Conservation (phyloP, 768 basidiomycete genomes). For the Suillus placidus region DNA sequence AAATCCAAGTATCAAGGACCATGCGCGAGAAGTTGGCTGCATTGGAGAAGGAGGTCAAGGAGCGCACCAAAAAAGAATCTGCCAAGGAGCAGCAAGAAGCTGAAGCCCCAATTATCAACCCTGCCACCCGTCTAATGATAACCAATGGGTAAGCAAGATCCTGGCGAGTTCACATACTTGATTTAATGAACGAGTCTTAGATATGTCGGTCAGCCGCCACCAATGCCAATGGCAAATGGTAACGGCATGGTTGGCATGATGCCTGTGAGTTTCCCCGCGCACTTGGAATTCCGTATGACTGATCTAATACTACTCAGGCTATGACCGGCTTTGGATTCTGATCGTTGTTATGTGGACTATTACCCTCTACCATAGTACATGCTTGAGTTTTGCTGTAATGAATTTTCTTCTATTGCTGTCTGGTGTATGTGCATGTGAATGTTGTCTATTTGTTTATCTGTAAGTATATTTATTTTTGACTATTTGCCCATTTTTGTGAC, state of each 20-base stretch:
- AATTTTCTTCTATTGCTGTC: slow-evolving; percentile 7
- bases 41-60: slow-evolving; percentile 89
- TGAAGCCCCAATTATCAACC: slow-evolving; percentile 86
- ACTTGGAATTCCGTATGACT: not conserved
- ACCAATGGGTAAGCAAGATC: slow-evolving; percentile 57
- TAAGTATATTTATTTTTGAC: not conserved
- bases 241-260: slow-evolving; percentile 53
- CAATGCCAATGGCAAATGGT: slow-evolving; percentile 58
- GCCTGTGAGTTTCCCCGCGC: slow-evolving; percentile 50
- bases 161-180: not conserved
- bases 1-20: slow-evolving; percentile 83
- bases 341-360: slow-evolving; percentile 24
- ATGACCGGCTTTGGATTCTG: slow-evolving; percentile 67
- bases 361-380: slow-evolving; percentile 29
- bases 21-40: slow-evolving; percentile 77
- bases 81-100: slow-evolving; percentile 91
- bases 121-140: slow-evolving; percentile 64
- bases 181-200: slow-evolving; percentile 37
- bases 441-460: not conserved
- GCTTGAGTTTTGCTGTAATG: slow-evolving; percentile 30
- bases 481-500: not conserved
- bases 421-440: not conserved
- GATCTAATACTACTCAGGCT: slow-evolving; percentile 38
- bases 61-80: slow-evolving; percentile 81
- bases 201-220: slow-evolving; percentile 65